A percentile compares a stretch with the other conserved stretches of the same genome.
These are phyloP conservation scores for Sporothrix pallida DNA, from an alignment of 2,329 filamentous ascomycete species.

Conservation along the genomic window DNA sequence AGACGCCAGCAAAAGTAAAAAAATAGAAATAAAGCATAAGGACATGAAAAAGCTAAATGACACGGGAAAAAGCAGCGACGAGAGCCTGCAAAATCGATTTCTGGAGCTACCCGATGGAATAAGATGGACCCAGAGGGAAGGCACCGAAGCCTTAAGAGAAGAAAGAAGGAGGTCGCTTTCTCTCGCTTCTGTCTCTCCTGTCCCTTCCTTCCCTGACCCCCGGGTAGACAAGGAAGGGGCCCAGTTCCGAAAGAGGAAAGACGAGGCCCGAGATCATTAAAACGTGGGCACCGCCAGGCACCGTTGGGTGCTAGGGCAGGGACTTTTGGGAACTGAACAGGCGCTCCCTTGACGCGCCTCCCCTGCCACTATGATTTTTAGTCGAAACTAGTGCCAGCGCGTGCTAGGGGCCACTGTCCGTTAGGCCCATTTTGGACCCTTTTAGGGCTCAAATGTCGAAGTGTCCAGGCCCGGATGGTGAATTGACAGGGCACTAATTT, in stretches of 20 bases:
- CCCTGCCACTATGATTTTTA: background rate
- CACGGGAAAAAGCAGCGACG: background rate
- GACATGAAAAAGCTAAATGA: background rate
- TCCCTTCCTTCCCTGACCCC: background rate
- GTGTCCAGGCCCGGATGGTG: background rate
- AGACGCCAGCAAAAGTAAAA: background rate
- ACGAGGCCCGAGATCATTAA: background rate
- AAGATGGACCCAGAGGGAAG: conserved; percentile 13
- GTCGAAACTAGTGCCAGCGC: background rate
- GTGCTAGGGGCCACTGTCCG: too few species aligned
- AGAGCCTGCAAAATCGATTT: background rate
- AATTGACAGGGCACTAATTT: background rate
- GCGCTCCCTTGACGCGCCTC: background rate
- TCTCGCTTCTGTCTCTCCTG: background rate
- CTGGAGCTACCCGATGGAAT: background rate
- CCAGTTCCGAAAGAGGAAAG: conserved; percentile 29
- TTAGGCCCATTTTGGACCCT: too few species aligned
- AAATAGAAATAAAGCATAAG: background rate
- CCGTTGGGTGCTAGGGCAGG: background rate
- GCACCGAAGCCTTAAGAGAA: background rate
- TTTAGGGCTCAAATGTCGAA: background rate
- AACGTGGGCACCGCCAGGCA: background rate
- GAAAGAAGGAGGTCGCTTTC: background rate
- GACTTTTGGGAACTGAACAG: background rate
- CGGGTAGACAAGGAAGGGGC: background rate